Evolutionary conservation across 106 monocot genomes (phyloP).

Genomic region (Dendrobium chrysotoxum): DNA sequence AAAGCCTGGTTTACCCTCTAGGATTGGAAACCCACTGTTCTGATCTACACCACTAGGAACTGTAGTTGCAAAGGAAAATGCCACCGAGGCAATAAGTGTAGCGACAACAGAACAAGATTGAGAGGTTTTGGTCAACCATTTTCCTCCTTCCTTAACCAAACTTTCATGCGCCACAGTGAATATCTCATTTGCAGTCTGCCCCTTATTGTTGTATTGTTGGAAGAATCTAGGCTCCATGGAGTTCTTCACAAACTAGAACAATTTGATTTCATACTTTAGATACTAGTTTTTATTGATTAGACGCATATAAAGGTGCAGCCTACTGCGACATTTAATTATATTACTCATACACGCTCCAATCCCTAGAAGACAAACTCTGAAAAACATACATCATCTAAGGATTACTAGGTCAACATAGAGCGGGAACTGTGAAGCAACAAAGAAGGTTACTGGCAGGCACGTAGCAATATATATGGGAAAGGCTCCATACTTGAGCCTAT

Average conservation of each 20-base stretch:
- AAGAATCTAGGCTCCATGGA: slow-evolving; percentile 8
- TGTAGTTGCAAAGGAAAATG: slow-evolving; percentile 17
- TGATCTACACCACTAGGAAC: slow-evolving; percentile 16
- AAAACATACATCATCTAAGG: no score
- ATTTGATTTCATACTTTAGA: no score
- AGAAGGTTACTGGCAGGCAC: slow-evolving; percentile 5
- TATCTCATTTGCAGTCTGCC: slow-evolving; percentile 8
- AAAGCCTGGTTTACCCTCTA: slow-evolving; percentile 1
- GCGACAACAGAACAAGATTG: slow-evolving; percentile 17
- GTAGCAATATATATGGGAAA: slow-evolving; percentile 7
- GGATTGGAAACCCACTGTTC: slow-evolving; percentile 1
- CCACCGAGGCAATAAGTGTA: slow-evolving; percentile 8
- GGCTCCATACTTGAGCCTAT: slow-evolving; percentile 11
- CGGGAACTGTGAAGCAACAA: slow-evolving; percentile 7
- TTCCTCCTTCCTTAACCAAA: slow-evolving; percentile 2
- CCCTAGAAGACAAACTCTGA: background rate
- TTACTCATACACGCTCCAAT: background rate
- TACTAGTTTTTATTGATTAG: no score
- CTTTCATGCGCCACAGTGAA: background rate
- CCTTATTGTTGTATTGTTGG: background rate
- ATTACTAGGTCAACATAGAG: slow-evolving; percentile 9
- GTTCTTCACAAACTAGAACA: slow-evolving; percentile 7
- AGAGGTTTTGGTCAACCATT: slow-evolving; percentile 17
- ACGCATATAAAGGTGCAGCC: no score
- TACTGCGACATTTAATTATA: background rate